A percentile compares a stretch with the other conserved stretches of the same genome.
phyloP scores from a whole-genome alignment of 1,139 yeast species.

The Nakaseomyces kungkrabaensis region DNA sequence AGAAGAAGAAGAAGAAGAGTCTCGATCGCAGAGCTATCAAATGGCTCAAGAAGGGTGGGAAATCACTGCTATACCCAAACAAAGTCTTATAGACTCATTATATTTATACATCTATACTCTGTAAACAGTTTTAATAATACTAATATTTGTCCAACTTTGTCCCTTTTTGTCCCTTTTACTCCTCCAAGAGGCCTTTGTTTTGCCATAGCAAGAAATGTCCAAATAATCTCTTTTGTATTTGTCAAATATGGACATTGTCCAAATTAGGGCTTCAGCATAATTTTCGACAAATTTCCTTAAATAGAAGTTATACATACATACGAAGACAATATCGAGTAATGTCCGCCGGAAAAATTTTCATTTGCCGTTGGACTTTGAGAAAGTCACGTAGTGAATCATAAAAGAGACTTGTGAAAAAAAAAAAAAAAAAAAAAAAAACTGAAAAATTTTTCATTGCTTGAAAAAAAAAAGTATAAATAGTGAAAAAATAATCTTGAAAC shows the following conservation, averaged over 20 bases:
- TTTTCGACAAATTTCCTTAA: neutral
- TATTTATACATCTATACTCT: too few relatives aligned
- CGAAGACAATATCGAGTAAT: neutral
- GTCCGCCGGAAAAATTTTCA: slow-evolving; percentile 3
- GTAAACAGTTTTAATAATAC: too few relatives aligned
- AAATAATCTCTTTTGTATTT: neutral
- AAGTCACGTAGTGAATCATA: neutral
- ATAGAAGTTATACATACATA: neutral
- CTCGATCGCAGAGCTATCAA: slow-evolving; percentile 6
- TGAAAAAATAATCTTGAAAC: neutral
- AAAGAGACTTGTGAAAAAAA: neutral
- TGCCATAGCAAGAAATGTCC: too few relatives aligned
- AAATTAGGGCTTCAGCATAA: neutral
- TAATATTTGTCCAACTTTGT: neutral
- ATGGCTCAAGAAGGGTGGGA: slow-evolving; percentile 2
- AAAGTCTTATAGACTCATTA: neutral
- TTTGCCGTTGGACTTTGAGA: slow-evolving; percentile 1
- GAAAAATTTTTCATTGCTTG: neutral
- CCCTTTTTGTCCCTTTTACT: neutral
- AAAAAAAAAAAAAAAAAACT: neutral
- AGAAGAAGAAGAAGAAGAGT: slow-evolving; percentile 8
- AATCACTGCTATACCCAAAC: slow-evolving; percentile 1
- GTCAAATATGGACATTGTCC: neutral
- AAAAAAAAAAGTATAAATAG: slow-evolving; percentile 1
- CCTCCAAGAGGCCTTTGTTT: neutral